Evolutionary conservation across 441 rosid species (phyloP), one percentile per base, ranked within the genome.

Genomic region (Eugenia klotzschiana): DNA sequence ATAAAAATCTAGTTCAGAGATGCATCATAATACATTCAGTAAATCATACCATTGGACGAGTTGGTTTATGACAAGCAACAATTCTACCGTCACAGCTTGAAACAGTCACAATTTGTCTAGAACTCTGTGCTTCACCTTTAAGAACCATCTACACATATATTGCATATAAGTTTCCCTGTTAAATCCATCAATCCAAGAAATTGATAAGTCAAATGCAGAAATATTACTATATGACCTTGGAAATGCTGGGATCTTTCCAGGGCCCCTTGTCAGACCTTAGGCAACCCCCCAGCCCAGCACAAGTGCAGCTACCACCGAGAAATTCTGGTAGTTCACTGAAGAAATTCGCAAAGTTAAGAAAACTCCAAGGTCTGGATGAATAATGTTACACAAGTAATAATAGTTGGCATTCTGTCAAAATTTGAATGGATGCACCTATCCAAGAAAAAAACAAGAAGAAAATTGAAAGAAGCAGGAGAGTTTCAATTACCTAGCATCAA

Each of bases 271-370:
- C 86, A 46, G 84, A 84, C 73, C 27, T 79, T 29, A 81, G 83
- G 73, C 86, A 84, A 7, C 84, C 84, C 20, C 81, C 86, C 40
- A 10, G 25, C 12, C 25, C 74, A 23, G 81, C 20, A 25, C 86
- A 84, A 51, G 81, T 72, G 73, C 86, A 84, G 86, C 49, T 84
- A 27, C 86, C 86, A 1, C 86, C 86, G 2, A 84, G 86, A 55
- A 84, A 84, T 81, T 84, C 84, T n/a, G 86, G 86, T 54, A 84
- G 80, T 79, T 84, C 86, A 29, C 86, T 84, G 56, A 82, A 69
- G 26, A 56, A 81, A 81, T 54, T 51, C 8, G 25, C 27, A 72
- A 33, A 54, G 41, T 29, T 7, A 40, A 81, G 37, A 54, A 54
- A 18, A 26, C 82, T 80, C 43, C 79, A 60, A 60, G 73, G 73